Evolutionary conservation across 2,329 filamentous ascomycete genomes (phyloP).

Genomic region (Trichoderma brevicompactum): DNA sequence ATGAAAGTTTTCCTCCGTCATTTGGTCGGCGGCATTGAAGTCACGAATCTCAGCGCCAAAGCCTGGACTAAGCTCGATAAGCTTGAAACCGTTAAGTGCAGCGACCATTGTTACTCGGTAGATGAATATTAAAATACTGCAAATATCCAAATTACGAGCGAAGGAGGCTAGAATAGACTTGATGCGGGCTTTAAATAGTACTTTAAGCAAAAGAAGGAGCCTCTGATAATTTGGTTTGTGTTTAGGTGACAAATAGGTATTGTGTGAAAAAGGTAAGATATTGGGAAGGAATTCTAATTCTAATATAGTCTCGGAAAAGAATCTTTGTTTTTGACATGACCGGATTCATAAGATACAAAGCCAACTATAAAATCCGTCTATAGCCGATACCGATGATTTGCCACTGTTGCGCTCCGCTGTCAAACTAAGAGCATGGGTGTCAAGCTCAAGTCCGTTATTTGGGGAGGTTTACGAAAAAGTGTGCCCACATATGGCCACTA

Average conservation of each 20-base stretch:
- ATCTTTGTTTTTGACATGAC: not conserved
- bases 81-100: not conserved
- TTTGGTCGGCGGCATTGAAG: not conserved
- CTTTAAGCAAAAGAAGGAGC: too few relatives aligned
- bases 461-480: not conserved
- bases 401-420: not conserved
- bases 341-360: too few relatives aligned
- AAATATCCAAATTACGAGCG: too few relatives aligned
- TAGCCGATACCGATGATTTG: slow-evolving; percentile 4
- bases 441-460: not conserved
- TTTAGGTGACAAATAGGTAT: too few relatives aligned
- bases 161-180: too few relatives aligned
- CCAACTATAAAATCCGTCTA: not conserved
- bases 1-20: slow-evolving; percentile 10
- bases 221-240: too few relatives aligned
- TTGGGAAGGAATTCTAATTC: too few relatives aligned
- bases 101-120: not conserved
- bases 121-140: too few relatives aligned
- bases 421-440: not conserved
- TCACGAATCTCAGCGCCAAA: slow-evolving; percentile 6
- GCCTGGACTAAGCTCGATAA: slow-evolving; percentile 4
- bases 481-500: not conserved
- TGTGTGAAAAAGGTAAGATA: too few relatives aligned
- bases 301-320: too few relatives aligned
- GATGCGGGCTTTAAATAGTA: not conserved